Evolutionary conservation across 352 stramenopile species (phyloP).

Genomic region (Peronospora belbahrii): DNA sequence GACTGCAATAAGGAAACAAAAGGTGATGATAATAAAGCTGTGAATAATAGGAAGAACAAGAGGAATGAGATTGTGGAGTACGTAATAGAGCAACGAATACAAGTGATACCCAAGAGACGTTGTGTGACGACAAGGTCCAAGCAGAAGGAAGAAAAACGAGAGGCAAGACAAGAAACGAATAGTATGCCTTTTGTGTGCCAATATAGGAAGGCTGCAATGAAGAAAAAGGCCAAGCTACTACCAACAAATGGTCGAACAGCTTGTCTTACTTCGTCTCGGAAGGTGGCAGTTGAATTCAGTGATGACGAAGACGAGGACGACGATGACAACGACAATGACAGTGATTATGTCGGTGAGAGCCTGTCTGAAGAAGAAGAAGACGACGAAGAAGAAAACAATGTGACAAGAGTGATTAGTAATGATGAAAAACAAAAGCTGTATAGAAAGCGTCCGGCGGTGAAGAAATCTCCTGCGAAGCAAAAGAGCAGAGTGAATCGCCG

Average conservation of each 20-base stretch:
- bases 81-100: constrained; percentile 5
- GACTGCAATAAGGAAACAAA: constrained; percentile 13
- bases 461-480: constrained; percentile 10
- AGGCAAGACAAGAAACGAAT: too few relatives aligned
- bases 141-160: constrained; percentile 4
- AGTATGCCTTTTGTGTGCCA: constrained; percentile 1
- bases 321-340: constrained; percentile 37
- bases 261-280: constrained; percentile 3
- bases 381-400: constrained; percentile 23
- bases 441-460: constrained; percentile 5
- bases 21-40: background rate
- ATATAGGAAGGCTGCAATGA: constrained; percentile 25
- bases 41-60: constrained; percentile 5
- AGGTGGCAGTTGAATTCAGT: background rate
- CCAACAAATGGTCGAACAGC: constrained; percentile 5
- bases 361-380: constrained; percentile 28
- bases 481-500: constrained; percentile 4
- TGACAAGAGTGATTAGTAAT: background rate
- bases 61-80: constrained; percentile 8
- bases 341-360: constrained; percentile 40
- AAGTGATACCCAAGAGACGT: constrained; percentile 11
- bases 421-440: background rate
- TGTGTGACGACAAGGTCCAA: constrained; percentile 5
- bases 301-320: constrained; percentile 30
- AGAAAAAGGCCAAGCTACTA: constrained; percentile 18